A percentile compares a stretch with the other conserved stretches of the same genome.
phyloP scores from a whole-genome alignment of 768 basidiomycete species.

The Suillus discolor region DNA sequence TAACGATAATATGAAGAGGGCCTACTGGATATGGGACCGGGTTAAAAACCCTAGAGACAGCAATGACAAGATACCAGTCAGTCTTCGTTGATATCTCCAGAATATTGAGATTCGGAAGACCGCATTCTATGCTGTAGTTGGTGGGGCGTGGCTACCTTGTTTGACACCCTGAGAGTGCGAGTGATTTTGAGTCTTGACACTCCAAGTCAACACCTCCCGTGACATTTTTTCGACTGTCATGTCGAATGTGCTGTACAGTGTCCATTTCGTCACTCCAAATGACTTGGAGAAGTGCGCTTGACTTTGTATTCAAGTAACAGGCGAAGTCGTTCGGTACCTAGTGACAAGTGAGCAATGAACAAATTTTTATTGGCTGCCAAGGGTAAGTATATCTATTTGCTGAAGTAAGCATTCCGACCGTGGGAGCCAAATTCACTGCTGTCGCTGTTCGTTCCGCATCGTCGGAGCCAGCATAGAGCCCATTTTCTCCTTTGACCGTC shows the following conservation, averaged over 20 bases:
- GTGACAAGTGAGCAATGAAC: not conserved
- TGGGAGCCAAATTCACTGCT: not conserved
- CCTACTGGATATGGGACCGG: no score
- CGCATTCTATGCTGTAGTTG: not conserved
- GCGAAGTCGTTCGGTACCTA: not conserved
- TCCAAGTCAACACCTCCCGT: no score
- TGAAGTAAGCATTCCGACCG: slow-evolving; percentile 6
- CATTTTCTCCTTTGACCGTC: slow-evolving; percentile 20
- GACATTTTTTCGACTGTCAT: not conserved
- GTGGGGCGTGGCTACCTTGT: not conserved
- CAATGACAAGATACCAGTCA: not conserved
- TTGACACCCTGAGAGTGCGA: not conserved
- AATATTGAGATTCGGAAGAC: not conserved
- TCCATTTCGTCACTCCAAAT: not conserved
- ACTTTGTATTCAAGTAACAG: not conserved
- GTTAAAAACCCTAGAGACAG: not conserved
- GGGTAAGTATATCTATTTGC: not conserved
- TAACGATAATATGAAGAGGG: not conserved
- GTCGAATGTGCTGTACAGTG: not conserved
- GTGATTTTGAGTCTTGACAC: not conserved
- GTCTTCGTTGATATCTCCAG: not conserved
- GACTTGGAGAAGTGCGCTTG: not conserved
- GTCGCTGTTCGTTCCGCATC: slow-evolving; percentile 10
- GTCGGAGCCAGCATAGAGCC: not conserved
- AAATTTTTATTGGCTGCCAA: not conserved